These are phyloP conservation scores for Fusarium guadeloupense DNA, from an alignment of 2,329 filamentous ascomycete species.

Conservation along the genomic window DNA sequence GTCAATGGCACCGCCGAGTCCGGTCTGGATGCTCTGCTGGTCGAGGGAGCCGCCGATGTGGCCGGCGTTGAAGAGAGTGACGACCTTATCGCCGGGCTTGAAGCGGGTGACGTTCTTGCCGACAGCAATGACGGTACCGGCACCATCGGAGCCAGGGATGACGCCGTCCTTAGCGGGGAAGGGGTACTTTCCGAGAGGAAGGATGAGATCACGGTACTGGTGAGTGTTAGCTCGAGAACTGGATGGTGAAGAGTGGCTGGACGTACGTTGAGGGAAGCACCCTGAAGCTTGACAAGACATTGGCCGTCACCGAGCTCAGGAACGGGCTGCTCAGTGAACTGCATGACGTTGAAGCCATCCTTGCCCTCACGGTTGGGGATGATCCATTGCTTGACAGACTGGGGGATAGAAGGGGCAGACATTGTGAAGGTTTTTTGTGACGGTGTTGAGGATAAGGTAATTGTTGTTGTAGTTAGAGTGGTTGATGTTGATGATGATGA, in stretches of 20 bases:
- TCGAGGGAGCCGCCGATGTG: conserved; percentile 59
- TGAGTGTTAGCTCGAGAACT: conserved; percentile 3
- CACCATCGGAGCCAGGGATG: conserved; percentile 62
- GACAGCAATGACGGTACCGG: conserved; percentile 62
- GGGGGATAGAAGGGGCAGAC: conserved; percentile 41
- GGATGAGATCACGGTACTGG: conserved; percentile 63
- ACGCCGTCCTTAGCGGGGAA: conserved; percentile 55
- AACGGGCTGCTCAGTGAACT: conserved; percentile 63
- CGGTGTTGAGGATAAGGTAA: background rate
- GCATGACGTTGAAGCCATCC: conserved; percentile 67
- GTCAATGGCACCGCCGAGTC: conserved; percentile 74
- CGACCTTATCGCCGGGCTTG: conserved; percentile 62
- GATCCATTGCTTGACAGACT: conserved; percentile 66
- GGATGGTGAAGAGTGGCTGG: no score
- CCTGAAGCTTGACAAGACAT: conserved; percentile 72
- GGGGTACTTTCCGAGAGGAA: conserved; percentile 59
- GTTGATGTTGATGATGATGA: background rate
- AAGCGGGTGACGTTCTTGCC: conserved; percentile 60
- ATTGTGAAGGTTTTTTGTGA: conserved; percentile 21
- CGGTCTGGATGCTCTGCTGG: conserved; percentile 53
- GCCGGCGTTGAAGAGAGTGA: conserved; percentile 69
- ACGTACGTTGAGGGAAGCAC: conserved; percentile 60
- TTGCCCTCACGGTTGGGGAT: conserved; percentile 53
- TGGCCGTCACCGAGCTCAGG: conserved; percentile 74
- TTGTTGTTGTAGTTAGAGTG: background rate